phyloP scores from a whole-genome alignment of 1,284 basidiomycete genomes.

The Cutaneotrichosporon arboriforme region DNA sequence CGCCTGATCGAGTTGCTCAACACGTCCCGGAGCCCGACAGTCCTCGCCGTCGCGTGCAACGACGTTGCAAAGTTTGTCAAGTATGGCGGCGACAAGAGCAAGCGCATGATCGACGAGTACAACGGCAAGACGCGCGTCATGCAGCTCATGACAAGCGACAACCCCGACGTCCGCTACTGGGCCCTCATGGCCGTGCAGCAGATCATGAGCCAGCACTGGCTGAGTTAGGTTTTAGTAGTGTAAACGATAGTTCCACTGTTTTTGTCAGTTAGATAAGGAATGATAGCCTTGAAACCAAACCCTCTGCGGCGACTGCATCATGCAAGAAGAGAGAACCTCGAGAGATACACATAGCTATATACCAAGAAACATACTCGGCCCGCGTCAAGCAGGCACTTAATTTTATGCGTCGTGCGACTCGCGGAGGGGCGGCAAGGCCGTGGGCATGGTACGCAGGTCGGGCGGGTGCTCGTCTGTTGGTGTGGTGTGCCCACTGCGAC shows the following conservation, averaged over 20 bases:
- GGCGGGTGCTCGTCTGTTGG: neutral
- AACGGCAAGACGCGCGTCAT: slow-evolving; percentile 87
- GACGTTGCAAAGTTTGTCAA: slow-evolving; percentile 93
- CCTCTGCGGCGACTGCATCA: too few species aligned
- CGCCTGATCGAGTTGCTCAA: slow-evolving; percentile 65
- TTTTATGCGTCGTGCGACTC: neutral
- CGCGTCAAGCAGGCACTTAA: too few species aligned
- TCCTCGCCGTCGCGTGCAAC: slow-evolving; percentile 81
- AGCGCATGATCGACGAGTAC: slow-evolving; percentile 78
- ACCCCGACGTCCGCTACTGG: slow-evolving; percentile 85
- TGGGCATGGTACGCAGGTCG: neutral
- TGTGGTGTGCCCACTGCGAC: slow-evolving; percentile 14
- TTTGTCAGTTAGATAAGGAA: too few species aligned
- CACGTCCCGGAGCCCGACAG: slow-evolving; percentile 64
- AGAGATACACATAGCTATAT: neutral
- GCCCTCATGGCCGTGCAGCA: slow-evolving; percentile 60
- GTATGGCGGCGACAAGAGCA: slow-evolving; percentile 72
- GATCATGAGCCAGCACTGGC: slow-evolving; percentile 43
- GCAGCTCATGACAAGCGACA: slow-evolving; percentile 85
- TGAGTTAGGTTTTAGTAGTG: neutral
- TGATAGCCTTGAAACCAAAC: too few species aligned
- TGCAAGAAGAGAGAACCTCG: too few species aligned
- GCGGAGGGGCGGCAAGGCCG: neutral
- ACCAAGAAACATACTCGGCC: neutral
- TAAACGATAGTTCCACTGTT: too few species aligned